Evolutionary conservation across 768 basidiomycete species (phyloP), one percentile per base, ranked within the genome.

Genomic region (Pisolithus microcarpus): DNA sequence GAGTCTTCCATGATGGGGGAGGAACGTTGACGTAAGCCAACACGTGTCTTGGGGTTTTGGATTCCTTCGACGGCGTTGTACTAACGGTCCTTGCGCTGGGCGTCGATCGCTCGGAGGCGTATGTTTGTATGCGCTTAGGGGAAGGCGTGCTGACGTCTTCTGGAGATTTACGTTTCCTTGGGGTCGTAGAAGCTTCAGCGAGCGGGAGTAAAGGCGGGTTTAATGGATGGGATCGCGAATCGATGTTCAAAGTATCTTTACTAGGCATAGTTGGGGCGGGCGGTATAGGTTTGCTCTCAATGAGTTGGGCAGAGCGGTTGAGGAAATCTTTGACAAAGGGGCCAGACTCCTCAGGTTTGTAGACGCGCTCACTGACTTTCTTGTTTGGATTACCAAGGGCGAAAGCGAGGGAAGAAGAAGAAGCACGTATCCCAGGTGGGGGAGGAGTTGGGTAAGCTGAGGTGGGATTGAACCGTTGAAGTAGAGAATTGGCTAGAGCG

Each of bases 401-500:
- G 63, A 75, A 75, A 5, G 87, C 87, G 50, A 88, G 77, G 11
- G 87, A 89, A 15, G 87, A 89, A 1, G 86, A 85, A 1, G 77
- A 79, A n/a, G 75, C 71, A 36, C 70, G 76, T 38, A 85, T 80
- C 11, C 76, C 75, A 1, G 84, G 83, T 16, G 75, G 74, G 1
- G 85, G 83, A 21, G 83, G 84, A 2, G 86, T 86, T 2, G 85
- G 86, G 67, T 89, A 89, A 2, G 80, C 75, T 4, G 75, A 71
- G 16, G 74, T 73, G n/a, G 85, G 81, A 4, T 73, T 65, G 30
- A 78, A 75, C 13, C 78, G 78, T 51, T 84, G 84, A 48, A 87
- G 75, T 21, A 90, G 59, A 3, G 84, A 79, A 51, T 81, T 80
- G 0, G 85, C 79, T 58, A 87, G 79, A 0, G 79, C 64, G 8